A percentile compares a stretch with the other conserved stretches of the same genome.
Conservation (phyloP, 1,139 yeast species). For the Kluyveromyces sp. region DNA sequence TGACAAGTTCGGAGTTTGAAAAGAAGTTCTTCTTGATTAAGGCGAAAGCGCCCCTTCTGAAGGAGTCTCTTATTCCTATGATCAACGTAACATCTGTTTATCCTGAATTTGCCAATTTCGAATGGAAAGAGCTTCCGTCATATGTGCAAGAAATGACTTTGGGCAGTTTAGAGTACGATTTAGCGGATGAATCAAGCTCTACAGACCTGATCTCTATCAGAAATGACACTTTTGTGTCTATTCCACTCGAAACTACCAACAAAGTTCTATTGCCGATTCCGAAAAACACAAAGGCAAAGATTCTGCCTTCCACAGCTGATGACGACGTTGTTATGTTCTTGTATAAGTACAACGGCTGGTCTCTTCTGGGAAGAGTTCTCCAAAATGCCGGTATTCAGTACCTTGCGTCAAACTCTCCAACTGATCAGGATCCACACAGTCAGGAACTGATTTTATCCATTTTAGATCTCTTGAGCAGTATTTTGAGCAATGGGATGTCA, state of each 20-base stretch:
- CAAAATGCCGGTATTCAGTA: conserved; percentile 50
- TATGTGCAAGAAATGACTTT: conserved; percentile 42
- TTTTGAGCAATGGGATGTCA: conserved; percentile 39
- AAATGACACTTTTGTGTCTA: conserved; percentile 36
- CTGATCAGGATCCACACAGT: neutral
- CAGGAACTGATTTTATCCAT: conserved; percentile 41
- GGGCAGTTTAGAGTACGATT: conserved; percentile 31
- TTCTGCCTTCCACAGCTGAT: conserved; percentile 41
- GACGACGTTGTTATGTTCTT: conserved; percentile 62
- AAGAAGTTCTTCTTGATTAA: conserved; percentile 53
- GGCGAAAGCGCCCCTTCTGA: conserved; percentile 59
- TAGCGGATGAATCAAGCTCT: conserved; percentile 26
- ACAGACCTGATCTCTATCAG: conserved; percentile 35
- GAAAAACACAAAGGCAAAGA: conserved; percentile 63
- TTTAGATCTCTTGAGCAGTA: conserved; percentile 44
- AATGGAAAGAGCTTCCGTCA: conserved; percentile 51
- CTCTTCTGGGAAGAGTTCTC: conserved; percentile 67
- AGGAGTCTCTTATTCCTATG: conserved; percentile 52
- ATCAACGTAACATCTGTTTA: conserved; percentile 56
- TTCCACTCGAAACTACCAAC: conserved; percentile 37
- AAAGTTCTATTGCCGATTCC: conserved; percentile 38
- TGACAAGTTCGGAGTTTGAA: conserved; percentile 47
- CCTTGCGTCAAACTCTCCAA: conserved; percentile 29
- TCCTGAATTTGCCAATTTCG: conserved; percentile 59
- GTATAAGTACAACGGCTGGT: conserved; percentile 79